Conservation (phyloP, 163 green algal genomes). For the Chlamydomonas reinhardtii region DNA sequence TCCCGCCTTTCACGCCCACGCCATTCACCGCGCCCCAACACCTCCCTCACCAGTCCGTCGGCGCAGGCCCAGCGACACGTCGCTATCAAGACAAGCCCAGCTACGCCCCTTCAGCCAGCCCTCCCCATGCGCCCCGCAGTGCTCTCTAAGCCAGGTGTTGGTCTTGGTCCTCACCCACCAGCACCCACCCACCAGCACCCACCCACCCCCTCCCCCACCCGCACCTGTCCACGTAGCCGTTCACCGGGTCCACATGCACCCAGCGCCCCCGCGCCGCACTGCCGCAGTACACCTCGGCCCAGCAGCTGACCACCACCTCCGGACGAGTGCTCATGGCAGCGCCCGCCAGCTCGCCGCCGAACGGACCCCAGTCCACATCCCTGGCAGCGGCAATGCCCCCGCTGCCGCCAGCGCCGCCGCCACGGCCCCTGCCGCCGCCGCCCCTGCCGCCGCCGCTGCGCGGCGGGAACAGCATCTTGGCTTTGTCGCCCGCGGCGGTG, state of each 20-base stretch:
- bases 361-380: neutral
- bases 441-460: neutral
- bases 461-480: too few relatives aligned
- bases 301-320: conserved; percentile 41
- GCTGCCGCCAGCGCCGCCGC: neutral
- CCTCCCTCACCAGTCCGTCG: too few relatives aligned
- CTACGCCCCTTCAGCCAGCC: too few relatives aligned
- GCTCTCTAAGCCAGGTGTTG: too few relatives aligned
- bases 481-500: too few relatives aligned
- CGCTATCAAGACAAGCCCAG: too few relatives aligned
- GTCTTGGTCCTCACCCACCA: neutral
- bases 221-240: conserved; percentile 73
- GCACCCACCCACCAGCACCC: neutral
- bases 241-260: conserved; percentile 78
- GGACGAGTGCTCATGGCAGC: neutral
- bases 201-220: neutral
- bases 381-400: neutral
- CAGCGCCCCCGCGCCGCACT: conserved; percentile 68
- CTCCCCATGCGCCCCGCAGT: neutral
- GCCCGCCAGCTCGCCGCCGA: neutral
- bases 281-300: conserved; percentile 85
- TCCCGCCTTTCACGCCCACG: too few relatives aligned
- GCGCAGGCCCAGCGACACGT: too few relatives aligned
- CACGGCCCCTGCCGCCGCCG: neutral
- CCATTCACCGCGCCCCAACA: too few relatives aligned